Conservation (phyloP, 1,284 basidiomycete species). For the Melanopsichium pennsylvanicum region DNA sequence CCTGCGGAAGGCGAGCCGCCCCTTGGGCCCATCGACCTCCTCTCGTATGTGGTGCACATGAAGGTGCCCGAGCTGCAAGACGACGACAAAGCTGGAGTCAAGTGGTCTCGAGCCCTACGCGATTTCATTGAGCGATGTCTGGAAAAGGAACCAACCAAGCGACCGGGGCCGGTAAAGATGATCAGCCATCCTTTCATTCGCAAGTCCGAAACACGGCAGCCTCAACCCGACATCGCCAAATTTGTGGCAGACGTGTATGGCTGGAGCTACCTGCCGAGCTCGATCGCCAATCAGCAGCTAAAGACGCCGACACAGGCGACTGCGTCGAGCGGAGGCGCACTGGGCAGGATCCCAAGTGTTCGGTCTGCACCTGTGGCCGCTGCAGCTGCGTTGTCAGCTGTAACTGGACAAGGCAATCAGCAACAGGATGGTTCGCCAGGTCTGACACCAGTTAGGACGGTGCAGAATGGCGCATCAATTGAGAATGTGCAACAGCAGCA, state of each 20-base stretch:
- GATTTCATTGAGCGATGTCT: conserved; percentile 90
- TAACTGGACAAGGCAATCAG: conserved; percentile 1
- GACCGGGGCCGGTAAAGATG: conserved; percentile 86
- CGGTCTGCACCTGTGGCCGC: conserved; percentile 42
- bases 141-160: conserved; percentile 69
- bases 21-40: conserved; percentile 84
- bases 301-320: conserved; percentile 39
- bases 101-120: conserved; percentile 87
- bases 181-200: conserved; percentile 87
- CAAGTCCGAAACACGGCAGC: conserved; percentile 78
- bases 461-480: too few relatives aligned
- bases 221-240: conserved; percentile 68
- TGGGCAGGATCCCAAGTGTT: conserved; percentile 39
- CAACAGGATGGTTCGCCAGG: conserved; percentile 7
- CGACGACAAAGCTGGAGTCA: conserved; percentile 68
- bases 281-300: conserved; percentile 35
- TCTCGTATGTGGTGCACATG: conserved; percentile 89
- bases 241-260: conserved; percentile 91
- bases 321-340: conserved; percentile 2
- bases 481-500: not conserved
- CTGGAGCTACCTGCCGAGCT: conserved; percentile 69
- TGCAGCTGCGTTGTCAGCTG: conserved; percentile 8
- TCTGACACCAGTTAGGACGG: conserved; percentile 1
- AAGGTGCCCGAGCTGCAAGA: conserved; percentile 80
- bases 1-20: conserved; percentile 74